A percentile compares a stretch with the other conserved stretches of the same genome.
Evolutionary conservation across 192 early-diverging fungal genomes (phyloP).

Genomic region (Radiomyces spectabilis): DNA sequence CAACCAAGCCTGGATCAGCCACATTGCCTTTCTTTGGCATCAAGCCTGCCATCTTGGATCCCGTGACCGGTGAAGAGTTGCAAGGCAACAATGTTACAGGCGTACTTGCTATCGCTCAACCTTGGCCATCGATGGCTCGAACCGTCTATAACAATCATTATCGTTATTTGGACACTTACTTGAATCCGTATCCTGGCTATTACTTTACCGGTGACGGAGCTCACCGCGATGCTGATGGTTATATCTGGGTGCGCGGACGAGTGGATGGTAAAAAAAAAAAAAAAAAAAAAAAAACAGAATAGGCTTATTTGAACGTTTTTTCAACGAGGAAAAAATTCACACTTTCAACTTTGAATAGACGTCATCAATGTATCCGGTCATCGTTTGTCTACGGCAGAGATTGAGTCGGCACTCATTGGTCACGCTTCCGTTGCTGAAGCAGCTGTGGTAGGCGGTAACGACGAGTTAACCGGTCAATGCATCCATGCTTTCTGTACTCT

Average conservation of each 20-base stretch:
- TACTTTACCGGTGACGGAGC: slow-evolving; percentile 97
- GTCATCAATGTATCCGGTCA: slow-evolving; percentile 97
- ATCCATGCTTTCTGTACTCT: slow-evolving; percentile 82
- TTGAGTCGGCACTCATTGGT: slow-evolving; percentile 85
- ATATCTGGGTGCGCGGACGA: slow-evolving; percentile 93
- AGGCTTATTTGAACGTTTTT: neutral
- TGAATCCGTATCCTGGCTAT: slow-evolving; percentile 82
- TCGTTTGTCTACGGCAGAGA: slow-evolving; percentile 89
- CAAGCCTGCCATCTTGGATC: slow-evolving; percentile 78
- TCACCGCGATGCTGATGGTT: slow-evolving; percentile 85
- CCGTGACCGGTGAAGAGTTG: slow-evolving; percentile 76
- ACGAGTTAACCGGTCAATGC: slow-evolving; percentile 88
- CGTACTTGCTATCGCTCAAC: slow-evolving; percentile 78
- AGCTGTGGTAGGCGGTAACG: slow-evolving; percentile 83
- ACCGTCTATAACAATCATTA: slow-evolving; percentile 88
- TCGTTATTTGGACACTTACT: slow-evolving; percentile 90
- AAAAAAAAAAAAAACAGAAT: neutral
- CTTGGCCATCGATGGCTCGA: slow-evolving; percentile 91
- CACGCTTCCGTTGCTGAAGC: slow-evolving; percentile 85
- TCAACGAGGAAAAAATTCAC: too few species aligned
- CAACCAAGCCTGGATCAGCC: slow-evolving; percentile 92
- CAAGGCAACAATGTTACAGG: slow-evolving; percentile 83
- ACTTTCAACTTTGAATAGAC: too few species aligned
- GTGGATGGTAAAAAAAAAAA: slow-evolving; percentile 37
- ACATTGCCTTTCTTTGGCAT: slow-evolving; percentile 97